Conservation (phyloP, 768 basidiomycete species). For the Grammothele lineata region DNA sequence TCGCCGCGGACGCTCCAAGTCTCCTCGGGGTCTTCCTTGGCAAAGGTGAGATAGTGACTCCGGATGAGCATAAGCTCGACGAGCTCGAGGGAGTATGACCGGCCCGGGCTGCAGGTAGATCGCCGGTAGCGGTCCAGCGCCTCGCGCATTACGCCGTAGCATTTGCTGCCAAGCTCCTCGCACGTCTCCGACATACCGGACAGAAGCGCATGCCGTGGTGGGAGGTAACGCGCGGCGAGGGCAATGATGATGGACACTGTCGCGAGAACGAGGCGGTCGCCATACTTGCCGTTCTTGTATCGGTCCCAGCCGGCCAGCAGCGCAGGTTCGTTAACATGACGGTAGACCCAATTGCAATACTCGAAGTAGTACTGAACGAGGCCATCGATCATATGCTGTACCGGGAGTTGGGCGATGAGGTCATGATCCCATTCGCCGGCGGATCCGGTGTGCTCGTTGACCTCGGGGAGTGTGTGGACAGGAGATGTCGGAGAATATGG, state of each 20-base stretch:
- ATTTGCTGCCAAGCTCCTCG: slow-evolving; percentile 60
- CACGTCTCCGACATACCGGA: slow-evolving; percentile 44
- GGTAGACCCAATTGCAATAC: slow-evolving; percentile 86
- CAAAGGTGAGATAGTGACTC: slow-evolving; percentile 66
- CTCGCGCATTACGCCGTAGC: slow-evolving; percentile 63
- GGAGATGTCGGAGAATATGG: slow-evolving; percentile 14
- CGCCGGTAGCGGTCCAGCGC: slow-evolving; percentile 59
- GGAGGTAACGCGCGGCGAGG: slow-evolving; percentile 68
- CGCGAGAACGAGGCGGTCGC: slow-evolving; percentile 66
- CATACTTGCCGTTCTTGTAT: slow-evolving; percentile 62
- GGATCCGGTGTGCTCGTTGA: slow-evolving; percentile 27
- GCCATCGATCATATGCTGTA: slow-evolving; percentile 63
- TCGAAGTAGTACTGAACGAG: slow-evolving; percentile 78
- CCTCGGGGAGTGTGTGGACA: slow-evolving; percentile 31
- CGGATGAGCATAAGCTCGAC: slow-evolving; percentile 71
- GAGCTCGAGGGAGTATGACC: slow-evolving; percentile 51
- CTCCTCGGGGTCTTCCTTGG: slow-evolving; percentile 75
- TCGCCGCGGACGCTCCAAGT: slow-evolving; percentile 76
- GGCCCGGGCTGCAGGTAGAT: slow-evolving; percentile 32
- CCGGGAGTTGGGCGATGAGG: slow-evolving; percentile 61
- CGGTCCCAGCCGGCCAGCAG: slow-evolving; percentile 67
- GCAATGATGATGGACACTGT: slow-evolving; percentile 76
- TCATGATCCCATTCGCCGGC: slow-evolving; percentile 62
- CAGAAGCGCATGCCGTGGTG: slow-evolving; percentile 58
- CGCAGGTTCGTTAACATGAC: slow-evolving; percentile 62